A percentile compares a stretch with the other conserved stretches of the same genome.
These are phyloP conservation scores for Tetradesmus obliquus DNA, from an alignment of 139 green algal genomes.

Conservation along the genomic window DNA sequence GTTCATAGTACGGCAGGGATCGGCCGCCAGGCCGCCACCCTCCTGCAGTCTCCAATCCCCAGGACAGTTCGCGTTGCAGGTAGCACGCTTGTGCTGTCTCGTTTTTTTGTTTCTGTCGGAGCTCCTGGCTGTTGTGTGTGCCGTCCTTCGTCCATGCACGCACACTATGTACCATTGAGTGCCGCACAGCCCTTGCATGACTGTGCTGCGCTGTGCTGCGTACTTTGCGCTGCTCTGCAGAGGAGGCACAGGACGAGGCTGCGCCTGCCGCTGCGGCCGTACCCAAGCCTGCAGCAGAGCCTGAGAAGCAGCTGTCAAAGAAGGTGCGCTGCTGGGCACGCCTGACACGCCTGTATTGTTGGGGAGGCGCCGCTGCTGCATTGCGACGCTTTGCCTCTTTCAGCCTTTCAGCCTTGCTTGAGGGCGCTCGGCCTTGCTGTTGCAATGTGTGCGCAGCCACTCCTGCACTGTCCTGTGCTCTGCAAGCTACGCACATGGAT, in stretches of 20 bases:
- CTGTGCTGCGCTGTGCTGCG: background rate
- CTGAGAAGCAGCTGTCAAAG: slow-evolving; percentile 73
- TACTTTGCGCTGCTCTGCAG: slow-evolving; percentile 10
- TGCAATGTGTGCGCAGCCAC: too few relatives aligned
- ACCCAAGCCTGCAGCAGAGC: slow-evolving; percentile 49
- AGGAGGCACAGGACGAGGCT: slow-evolving; percentile 38
- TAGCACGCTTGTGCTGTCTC: too few relatives aligned
- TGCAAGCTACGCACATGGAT: too few relatives aligned
- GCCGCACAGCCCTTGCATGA: background rate
- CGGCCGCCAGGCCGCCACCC: too few relatives aligned
- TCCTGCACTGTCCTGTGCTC: too few relatives aligned
- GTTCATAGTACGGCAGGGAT: too few relatives aligned
- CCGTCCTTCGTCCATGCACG: background rate
- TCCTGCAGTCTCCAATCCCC: too few relatives aligned
- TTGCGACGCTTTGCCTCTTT: too few relatives aligned
- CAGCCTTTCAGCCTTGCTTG: too few relatives aligned
- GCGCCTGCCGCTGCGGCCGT: slow-evolving; percentile 33
- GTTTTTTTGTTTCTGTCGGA: background rate
- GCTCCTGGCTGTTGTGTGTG: background rate
- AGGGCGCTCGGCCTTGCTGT: too few relatives aligned
- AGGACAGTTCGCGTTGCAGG: too few relatives aligned
- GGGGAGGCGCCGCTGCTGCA: background rate
- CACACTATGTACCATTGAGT: background rate
- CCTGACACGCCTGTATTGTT: background rate
- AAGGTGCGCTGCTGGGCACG: slow-evolving; percentile 56